Base-by-base conservation (phyloP, 176 grass and related monocot genomes). In the Juncus effusus region DNA sequence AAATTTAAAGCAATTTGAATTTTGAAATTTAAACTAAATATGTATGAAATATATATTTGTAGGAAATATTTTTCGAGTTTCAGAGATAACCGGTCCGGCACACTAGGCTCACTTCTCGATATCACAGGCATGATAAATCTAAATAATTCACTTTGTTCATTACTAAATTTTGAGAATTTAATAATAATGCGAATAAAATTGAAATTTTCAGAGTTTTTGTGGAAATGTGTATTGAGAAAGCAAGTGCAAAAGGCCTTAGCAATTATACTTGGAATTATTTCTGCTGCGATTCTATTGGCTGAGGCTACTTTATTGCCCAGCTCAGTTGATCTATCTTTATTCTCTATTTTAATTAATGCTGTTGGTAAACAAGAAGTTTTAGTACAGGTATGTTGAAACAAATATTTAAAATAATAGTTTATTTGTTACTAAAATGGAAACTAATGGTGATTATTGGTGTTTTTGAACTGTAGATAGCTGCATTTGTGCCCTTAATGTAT, bases 301-400 rank as follows among this genome's bases (percentile, higher is more conserved):
- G 94, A 99, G 80, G 89, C 94, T 52, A 99, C 94, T 78, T 83
- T 99, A 57, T 85, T 99, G 66, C 94, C 94, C 37, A 90, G 89
- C 79, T 82, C 87, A 77, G 88, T 99, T 49, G 88, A 99, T 76
- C 81, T 99, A 12, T 99, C 94, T 47, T 85, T 99, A 61, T 99
- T 99, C 44, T 99, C 94, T 58, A 87, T 89, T 85, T 83, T 99
- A 76, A 80, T 99, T 76, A 93, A 93, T 72, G 86, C 85, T 62
- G 94, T 99, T 3, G 82, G 94, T 75, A 90, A 73, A 54, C 78
- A 93, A 71, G 94, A 99, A 73, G 78, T 99, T 61, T 73, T 99
- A 54, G 94, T 99, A 49, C 94, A 99, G 94, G 94, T 99, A 99
- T 64, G 45, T 65, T 62, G 3, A 56, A 74, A n/a, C 16, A 69